Evolutionary conservation across 176 grass and related monocot genomes (phyloP).

Genomic region (Ampelocalamus luodianensis): DNA sequence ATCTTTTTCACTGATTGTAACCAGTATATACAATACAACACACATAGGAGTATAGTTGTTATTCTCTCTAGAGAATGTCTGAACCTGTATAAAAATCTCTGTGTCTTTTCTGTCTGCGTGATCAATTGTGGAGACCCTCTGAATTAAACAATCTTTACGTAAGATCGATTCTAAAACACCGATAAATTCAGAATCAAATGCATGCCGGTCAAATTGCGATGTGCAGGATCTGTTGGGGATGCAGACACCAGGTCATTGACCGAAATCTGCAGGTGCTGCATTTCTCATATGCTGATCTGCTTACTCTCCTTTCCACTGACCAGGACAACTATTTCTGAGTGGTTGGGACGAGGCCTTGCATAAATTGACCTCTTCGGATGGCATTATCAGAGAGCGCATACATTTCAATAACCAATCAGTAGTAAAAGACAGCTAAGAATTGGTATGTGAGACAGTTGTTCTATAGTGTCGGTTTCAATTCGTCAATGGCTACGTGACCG

Average conservation of each 20-base stretch:
- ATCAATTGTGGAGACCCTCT: too few species aligned
- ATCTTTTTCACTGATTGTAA: too few species aligned
- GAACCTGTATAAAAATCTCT: too few species aligned
- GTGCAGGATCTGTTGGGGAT: conserved; percentile 15
- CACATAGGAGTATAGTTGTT: too few species aligned
- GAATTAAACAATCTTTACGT: too few species aligned
- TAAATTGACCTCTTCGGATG: conserved; percentile 42
- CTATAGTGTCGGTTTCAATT: conserved; percentile 3
- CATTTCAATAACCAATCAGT: neutral
- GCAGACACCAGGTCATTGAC: conserved; percentile 33
- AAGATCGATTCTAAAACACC: too few species aligned
- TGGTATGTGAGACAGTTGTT: neutral
- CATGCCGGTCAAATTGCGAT: conserved; percentile 22
- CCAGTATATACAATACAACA: too few species aligned
- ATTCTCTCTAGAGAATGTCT: too few species aligned
- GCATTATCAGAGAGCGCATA: neutral
- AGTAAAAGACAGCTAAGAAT: conserved; percentile 36
- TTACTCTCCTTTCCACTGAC: neutral
- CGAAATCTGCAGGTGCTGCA: conserved; percentile 16
- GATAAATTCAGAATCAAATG: neutral
- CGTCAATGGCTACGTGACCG: conserved; percentile 16
- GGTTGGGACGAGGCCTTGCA: conserved; percentile 17
- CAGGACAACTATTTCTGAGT: conserved; percentile 30
- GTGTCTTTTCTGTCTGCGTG: too few species aligned
- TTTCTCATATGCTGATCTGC: neutral